Evolutionary conservation across 495 filamentous ascomycete species (phyloP).

Genomic region (Lasiosphaeria ovina): DNA sequence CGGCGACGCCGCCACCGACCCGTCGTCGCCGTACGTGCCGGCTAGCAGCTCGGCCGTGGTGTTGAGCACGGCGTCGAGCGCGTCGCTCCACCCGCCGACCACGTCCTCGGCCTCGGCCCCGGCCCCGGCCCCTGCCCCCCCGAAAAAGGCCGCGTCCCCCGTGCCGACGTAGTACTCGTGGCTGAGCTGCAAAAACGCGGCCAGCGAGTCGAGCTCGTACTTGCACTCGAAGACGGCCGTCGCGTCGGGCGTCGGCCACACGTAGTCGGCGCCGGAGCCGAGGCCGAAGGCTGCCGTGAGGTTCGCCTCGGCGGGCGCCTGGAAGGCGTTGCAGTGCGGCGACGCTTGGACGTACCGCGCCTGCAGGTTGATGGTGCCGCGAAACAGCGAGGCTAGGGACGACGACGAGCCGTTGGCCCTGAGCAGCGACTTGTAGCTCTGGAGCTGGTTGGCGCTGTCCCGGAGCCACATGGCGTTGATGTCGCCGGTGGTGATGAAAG

Average conservation of each 20-base stretch:
- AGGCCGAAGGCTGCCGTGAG: constrained; percentile 29
- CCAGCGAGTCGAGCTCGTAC: constrained; percentile 66
- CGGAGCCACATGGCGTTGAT: constrained; percentile 77
- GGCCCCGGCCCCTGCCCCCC: constrained; percentile 48
- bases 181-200: constrained; percentile 61
- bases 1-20: constrained; percentile 48
- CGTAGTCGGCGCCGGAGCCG: constrained; percentile 18
- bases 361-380: constrained; percentile 66
- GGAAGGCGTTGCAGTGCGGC: constrained; percentile 66
- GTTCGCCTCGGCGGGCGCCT: constrained; percentile 52
- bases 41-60: constrained; percentile 53
- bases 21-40: constrained; percentile 56
- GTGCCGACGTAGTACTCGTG: constrained; percentile 58
- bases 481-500: constrained; percentile 57
- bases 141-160: constrained; percentile 55
- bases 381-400: constrained; percentile 57
- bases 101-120: background rate
- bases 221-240: constrained; percentile 52
- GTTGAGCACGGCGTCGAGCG: constrained; percentile 30
- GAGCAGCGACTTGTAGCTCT: constrained; percentile 59
- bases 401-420: constrained; percentile 40
- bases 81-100: no score
- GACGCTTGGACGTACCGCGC: constrained; percentile 57
- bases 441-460: constrained; percentile 66
- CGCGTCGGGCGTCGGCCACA: constrained; percentile 20